Base-by-base conservation (phyloP, 2,329 filamentous ascomycete species). In the Chrysoporthe cubensis region DNA sequence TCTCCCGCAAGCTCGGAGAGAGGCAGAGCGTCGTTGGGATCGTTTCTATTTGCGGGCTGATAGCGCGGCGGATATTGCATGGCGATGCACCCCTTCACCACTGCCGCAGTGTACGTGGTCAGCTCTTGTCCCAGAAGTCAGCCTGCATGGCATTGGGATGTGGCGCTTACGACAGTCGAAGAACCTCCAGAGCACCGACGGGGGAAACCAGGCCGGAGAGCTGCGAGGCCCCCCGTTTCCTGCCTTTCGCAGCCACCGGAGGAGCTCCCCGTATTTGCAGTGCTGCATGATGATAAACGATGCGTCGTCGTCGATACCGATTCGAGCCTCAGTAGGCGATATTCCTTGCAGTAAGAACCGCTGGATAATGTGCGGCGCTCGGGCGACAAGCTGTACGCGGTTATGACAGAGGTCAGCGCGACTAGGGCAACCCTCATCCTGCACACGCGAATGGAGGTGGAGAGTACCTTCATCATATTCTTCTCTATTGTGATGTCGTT, bases 11-110 rank as follows among this genome's bases (percentile, higher is more conserved):
- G 13, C 8, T 3, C 7, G 6, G 16, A 18, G 14, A 46, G 13
- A n/a, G 11, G 26, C 1, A 13, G n/a, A 8, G 37, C 6, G 42
- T 60, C 21, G 18, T 34, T 26, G 13, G 37, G 37, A 40, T 48
- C 34, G 9, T n/a, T n/a, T 14, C 4, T 11, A 11, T 65, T 65
- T 2, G 3, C 14, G 1, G 62, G 50, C 32, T 59, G 61, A 26
- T 43, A 44, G 2, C 63, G 18, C 0, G 72, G 67, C 4, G 72
- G 72, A 11, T 66, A 68, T 21, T 69, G 40, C 68, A 74, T 65
- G 11, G 69, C 64, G n/a, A 70, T 54, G 58, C 70, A 71, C 5
- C 42, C 72, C 16, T 70, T 62, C 13, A 68, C 66, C 16, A 74
- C 54, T 57, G 32, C 50, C 50, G 21, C 32, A 54, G 11, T 11